Evolutionary conservation across 495 filamentous ascomycete species (phyloP).

Genomic region (Daldinia grandis): DNA sequence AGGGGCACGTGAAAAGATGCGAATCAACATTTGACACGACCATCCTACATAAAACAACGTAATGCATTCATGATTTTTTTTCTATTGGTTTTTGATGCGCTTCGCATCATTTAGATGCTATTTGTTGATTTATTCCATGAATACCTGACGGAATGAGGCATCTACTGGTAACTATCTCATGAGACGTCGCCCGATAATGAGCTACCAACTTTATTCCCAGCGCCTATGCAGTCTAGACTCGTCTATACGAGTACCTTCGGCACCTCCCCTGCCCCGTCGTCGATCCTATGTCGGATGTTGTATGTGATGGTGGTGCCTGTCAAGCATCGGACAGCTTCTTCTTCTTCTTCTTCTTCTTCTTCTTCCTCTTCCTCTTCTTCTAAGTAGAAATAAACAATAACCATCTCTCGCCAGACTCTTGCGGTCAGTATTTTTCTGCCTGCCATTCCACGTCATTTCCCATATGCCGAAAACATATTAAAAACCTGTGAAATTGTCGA

Average conservation of each 20-base stretch:
- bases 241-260: slow-evolving; percentile 14
- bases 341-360: not conserved
- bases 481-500: slow-evolving; percentile 28
- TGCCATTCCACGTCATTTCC: slow-evolving; percentile 37
- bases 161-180: slow-evolving; percentile 18
- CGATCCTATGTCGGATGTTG: slow-evolving; percentile 28
- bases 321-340: slow-evolving; percentile 21
- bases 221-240: slow-evolving; percentile 18
- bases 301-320: slow-evolving; percentile 18
- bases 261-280: slow-evolving; percentile 15
- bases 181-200: slow-evolving; percentile 6
- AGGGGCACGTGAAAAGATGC: not conserved
- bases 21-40: slow-evolving; percentile 2
- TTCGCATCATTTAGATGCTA: slow-evolving; percentile 15
- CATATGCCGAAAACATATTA: slow-evolving; percentile 40
- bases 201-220: slow-evolving; percentile 12
- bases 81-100: not conserved
- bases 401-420: slow-evolving; percentile 25
- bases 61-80: not conserved
- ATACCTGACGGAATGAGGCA: slow-evolving; percentile 14
- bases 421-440: slow-evolving; percentile 25
- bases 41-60: not conserved
- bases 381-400: slow-evolving; percentile 36
- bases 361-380: not conserved
- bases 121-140: slow-evolving; percentile 15